Conservation (phyloP, 2,329 filamentous ascomycete genomes). For the Chaetomiaceae sp. region DNA sequence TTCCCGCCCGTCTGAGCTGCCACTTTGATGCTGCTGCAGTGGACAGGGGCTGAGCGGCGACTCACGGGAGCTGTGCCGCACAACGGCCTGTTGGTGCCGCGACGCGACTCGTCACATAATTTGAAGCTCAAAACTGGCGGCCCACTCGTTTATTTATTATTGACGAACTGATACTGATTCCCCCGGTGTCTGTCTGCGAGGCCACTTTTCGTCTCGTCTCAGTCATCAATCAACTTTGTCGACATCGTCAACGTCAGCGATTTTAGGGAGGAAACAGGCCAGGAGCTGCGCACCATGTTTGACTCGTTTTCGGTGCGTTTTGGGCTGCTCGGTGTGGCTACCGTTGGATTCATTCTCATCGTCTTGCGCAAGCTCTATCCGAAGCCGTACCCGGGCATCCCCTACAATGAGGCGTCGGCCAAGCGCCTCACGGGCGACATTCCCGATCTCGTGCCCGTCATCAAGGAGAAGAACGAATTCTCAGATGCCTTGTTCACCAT, state of each 20-base stretch:
- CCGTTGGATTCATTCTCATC: background rate
- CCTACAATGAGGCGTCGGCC: conserved; percentile 14
- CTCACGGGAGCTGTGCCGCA: too few species aligned
- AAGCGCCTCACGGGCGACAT: conserved; percentile 16
- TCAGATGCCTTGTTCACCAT: conserved; percentile 2
- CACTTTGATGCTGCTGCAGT: too few species aligned
- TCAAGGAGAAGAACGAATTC: conserved; percentile 7
- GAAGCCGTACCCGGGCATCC: conserved; percentile 17
- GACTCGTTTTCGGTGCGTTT: background rate
- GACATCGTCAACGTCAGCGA: background rate
- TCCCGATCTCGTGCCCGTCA: conserved; percentile 1
- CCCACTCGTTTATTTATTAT: too few species aligned
- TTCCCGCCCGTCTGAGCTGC: too few species aligned
- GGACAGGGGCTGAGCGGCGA: too few species aligned
- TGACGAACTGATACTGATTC: too few species aligned
- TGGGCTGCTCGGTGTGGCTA: conserved; percentile 6
- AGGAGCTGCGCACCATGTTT: background rate
- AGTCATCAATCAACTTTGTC: too few species aligned
- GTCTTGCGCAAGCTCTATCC: conserved; percentile 15
- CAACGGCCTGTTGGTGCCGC: too few species aligned
- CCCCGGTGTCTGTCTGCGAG: too few species aligned
- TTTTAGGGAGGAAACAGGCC: background rate
- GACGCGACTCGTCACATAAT: too few species aligned
- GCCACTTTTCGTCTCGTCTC: too few species aligned
- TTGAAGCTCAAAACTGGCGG: too few species aligned